Evolutionary conservation across 2,329 filamentous ascomycete genomes (phyloP).

Genomic region (Simplicillium sp.): DNA sequence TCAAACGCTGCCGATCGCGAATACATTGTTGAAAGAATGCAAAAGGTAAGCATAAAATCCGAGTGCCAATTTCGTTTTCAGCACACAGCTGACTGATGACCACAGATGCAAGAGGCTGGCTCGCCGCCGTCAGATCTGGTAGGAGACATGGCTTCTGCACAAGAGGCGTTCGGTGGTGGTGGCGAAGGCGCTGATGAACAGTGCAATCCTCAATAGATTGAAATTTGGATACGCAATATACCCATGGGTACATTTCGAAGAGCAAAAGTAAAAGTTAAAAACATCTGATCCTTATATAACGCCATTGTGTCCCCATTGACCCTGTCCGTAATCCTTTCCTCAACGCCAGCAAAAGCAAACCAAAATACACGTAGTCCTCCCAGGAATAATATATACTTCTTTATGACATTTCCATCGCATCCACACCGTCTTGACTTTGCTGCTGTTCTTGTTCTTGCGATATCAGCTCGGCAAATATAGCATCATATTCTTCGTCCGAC

Average conservation of each 20-base stretch:
- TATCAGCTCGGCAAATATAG: slow-evolving; percentile 41
- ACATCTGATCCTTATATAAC: too few species aligned
- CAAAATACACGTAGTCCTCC: too few species aligned
- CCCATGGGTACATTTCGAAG: neutral
- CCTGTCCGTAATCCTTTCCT: too few species aligned
- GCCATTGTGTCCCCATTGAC: too few species aligned
- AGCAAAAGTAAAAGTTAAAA: too few species aligned
- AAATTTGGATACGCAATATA: neutral
- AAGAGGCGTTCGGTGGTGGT: slow-evolving; percentile 50
- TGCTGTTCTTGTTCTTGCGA: slow-evolving; percentile 18
- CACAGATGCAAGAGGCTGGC: slow-evolving; percentile 91
- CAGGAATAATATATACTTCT: neutral
- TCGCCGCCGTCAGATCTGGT: slow-evolving; percentile 86
- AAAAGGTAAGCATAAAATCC: slow-evolving; percentile 73
- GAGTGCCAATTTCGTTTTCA: too few species aligned
- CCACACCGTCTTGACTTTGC: slow-evolving; percentile 4
- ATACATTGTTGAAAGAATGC: slow-evolving; percentile 95
- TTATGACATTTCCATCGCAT: slow-evolving; percentile 9
- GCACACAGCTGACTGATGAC: neutral
- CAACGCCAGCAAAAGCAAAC: too few species aligned
- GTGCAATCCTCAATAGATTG: slow-evolving; percentile 49
- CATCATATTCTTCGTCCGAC: slow-evolving; percentile 52
- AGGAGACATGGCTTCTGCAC: slow-evolving; percentile 77
- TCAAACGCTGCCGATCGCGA: slow-evolving; percentile 72
- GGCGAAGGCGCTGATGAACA: slow-evolving; percentile 43